A percentile compares a stretch with the other conserved stretches of the same genome.
These are phyloP conservation scores for Cytospora leucostoma DNA, from an alignment of 2,329 filamentous ascomycete genomes.

Conservation along the genomic window DNA sequence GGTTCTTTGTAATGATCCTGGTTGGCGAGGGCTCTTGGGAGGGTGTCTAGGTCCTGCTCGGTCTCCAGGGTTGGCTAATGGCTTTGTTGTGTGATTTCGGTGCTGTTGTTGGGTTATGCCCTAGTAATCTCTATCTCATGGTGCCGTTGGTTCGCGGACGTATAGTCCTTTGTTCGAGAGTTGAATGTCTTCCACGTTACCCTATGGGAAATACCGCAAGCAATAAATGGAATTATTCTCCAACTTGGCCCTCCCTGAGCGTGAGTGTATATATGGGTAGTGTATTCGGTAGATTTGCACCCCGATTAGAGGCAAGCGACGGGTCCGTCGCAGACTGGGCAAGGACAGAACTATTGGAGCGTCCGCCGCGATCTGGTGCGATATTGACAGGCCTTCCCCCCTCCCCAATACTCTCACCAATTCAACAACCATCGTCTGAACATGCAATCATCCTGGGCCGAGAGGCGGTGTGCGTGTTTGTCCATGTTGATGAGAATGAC, in stretches of 20 bases:
- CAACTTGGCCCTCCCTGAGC: too few species aligned
- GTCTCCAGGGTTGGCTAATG: neutral
- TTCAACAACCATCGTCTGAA: too few species aligned
- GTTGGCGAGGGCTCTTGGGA: neutral
- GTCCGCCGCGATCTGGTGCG: too few species aligned
- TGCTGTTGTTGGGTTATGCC: neutral
- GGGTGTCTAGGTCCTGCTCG: neutral
- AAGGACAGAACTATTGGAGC: too few species aligned
- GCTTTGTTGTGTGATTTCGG: neutral
- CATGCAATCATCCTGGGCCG: neutral
- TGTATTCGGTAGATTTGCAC: too few species aligned
- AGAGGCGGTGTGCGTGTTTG: constrained; percentile 3
- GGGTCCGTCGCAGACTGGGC: too few species aligned
- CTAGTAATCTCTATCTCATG: neutral
- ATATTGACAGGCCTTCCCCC: too few species aligned
- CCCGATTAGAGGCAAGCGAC: too few species aligned
- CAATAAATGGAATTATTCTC: neutral
- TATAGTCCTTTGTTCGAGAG: neutral
- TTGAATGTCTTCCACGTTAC: neutral
- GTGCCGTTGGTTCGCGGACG: neutral
- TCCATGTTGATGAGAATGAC: neutral
- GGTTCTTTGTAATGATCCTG: neutral
- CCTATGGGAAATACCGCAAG: neutral
- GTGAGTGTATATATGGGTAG: too few species aligned
- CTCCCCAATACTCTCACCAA: too few species aligned